These are phyloP conservation scores for Suhomyces choctaworum DNA, from an alignment of 1,139 yeast genomes.

Conservation along the genomic window DNA sequence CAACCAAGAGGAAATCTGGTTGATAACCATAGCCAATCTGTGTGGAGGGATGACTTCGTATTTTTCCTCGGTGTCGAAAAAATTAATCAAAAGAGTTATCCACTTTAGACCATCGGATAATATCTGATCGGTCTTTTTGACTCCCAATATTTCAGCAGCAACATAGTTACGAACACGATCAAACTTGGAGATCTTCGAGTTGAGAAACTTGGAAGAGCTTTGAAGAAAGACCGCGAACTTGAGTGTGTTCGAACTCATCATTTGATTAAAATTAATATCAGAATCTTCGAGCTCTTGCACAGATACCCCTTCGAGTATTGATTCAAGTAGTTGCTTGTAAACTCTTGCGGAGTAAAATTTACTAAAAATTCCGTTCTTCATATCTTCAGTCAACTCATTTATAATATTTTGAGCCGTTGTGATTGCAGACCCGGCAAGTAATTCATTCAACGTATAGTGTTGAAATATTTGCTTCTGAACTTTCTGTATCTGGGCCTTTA, in stretches of 20 bases:
- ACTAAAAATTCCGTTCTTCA: conserved; percentile 1
- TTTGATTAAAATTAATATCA: conserved; percentile 31
- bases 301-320: conserved; percentile 31
- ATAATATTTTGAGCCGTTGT: not conserved
- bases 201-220: conserved; percentile 36
- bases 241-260: conserved; percentile 32
- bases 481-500: conserved; percentile 5
- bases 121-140: conserved; percentile 40
- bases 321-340: conserved; percentile 23
- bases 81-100: conserved; percentile 51
- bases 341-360: conserved; percentile 32
- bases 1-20: conserved; percentile 54
- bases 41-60: conserved; percentile 54
- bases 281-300: conserved; percentile 25
- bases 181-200: conserved; percentile 29
- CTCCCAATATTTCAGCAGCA: conserved; percentile 67
- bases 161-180: conserved; percentile 59
- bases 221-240: conserved; percentile 40
- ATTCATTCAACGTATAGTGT: conserved; percentile 1
- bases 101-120: conserved; percentile 44
- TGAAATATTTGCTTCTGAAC: conserved; percentile 1
- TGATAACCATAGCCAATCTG: conserved; percentile 60
- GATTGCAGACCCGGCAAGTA: not conserved
- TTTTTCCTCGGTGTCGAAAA: conserved; percentile 38
- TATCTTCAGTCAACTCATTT: conserved; percentile 3